Evolutionary conservation across 805 yeast genomes (phyloP), one percentile per base, ranked within the genome.

Genomic region (Kuraishia cidri): DNA sequence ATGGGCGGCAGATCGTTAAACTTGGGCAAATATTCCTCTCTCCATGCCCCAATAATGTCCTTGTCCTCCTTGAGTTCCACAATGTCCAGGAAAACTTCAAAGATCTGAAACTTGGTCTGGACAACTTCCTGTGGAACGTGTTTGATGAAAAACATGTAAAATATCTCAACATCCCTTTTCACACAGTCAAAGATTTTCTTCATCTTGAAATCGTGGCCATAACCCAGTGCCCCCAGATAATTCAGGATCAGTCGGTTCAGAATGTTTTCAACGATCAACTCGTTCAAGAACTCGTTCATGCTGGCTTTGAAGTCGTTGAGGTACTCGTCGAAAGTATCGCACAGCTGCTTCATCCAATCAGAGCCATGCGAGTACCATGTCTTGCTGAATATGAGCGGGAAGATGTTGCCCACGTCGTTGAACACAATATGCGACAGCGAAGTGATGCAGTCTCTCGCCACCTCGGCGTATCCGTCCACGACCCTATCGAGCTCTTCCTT

Each of bases 1-100:
- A 72, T 79, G 6, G 79, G 57, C 0, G 94, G 87, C 37, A 88
- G 77, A 50, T 85, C 87, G 58, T 85, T 78, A 60, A 79, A 86
- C 26, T 69, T 69, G 9, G 62, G 61, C 33, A 86, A 59, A 24
- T 82, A 69, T 28, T 69, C 73, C 46, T 53, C 45, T 20, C 64
- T 64, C 77, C 87, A 82, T 35, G 71, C 64, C 18, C 50, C 62
- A n/a, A 68, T 45, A 17, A 76, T 59, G 21, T 66, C 71, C n/a
- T 62, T 66, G 6, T 61, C 56, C 3, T 59, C 54, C 44, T 69
- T 50, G 26, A 70, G 53, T 5, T 60, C 66, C 27, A 76, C 56
- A 31, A 78, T 54, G 29, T 76, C 81, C 50, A 77, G 62, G 36
- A 82, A 60, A 35, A 66, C 65, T 44, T 80, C 88, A 52, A 82